Evolutionary conservation across 2,329 filamentous ascomycete genomes (phyloP), one percentile per base, ranked within the genome.

Genomic region (Fusarium foetens): DNA sequence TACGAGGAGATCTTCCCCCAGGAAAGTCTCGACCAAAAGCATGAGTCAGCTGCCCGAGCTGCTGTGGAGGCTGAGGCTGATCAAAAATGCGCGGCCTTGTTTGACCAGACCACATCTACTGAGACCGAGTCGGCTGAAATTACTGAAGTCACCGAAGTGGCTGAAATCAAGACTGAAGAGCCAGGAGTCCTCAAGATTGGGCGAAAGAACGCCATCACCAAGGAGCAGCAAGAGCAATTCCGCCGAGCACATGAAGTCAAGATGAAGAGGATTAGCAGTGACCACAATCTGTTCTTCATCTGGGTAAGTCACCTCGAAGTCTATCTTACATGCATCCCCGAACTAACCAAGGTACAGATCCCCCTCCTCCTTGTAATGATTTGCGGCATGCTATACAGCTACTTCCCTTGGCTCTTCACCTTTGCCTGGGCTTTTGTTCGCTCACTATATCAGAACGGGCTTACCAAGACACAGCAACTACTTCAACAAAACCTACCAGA

Each of bases 1-100:
- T 96, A 96, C 72, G 91, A 94, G 58, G 93, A 95, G 52, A 88
- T 96, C 33, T 96, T 90, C 79, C 93, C 92, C 4, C 83, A 84
- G 43, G 81, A 84, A 58, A 83, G 86, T 48, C 70, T 85, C 21
- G 87, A 91, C 62, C 82, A 81, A 29, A 91, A 92, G 79, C 86
- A 88, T 74, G 83, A 86, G 23, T 87, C 88, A n/a, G 88, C 87
- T 3, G 84, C 85, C 13, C 84, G 84, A 58, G 90, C 90, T 6
- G 87, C 87, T 3, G 86, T 85, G 19, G 90, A 92, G 33, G 85
- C 85, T 5, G 85, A 88, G 62, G 88, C 88, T 8, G 89, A 91
- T 73, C 81, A 82, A 41, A 91, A 90, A 77, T 91, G 87, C 68
- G 80, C 86, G 6, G 73, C 82, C 10, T 74, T 88, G 9, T 90